Conservation (phyloP, 31 red algal species). For the Porphyra umbilicalis region DNA sequence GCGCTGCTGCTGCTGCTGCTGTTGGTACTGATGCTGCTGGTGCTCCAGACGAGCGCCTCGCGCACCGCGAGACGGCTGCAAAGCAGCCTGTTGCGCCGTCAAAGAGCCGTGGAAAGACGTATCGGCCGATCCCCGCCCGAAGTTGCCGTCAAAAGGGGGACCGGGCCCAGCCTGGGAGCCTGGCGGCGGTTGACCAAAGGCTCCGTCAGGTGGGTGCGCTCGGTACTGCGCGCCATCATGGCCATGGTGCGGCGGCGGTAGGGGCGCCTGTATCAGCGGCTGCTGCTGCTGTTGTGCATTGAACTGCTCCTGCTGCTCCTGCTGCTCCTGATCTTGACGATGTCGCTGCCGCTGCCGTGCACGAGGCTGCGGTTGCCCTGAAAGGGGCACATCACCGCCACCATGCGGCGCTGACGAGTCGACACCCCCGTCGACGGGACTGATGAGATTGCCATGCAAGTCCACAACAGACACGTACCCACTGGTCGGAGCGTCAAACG, state of each 20-base stretch:
- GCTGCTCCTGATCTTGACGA: neutral
- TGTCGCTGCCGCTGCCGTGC: neutral
- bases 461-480: neutral
- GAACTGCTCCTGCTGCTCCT: neutral
- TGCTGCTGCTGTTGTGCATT: neutral
- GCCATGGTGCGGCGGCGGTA: neutral
- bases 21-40: neutral
- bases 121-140: neutral
- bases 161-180: neutral
- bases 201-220: neutral
- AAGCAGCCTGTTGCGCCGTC: neutral
- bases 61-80: neutral
- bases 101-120: neutral
- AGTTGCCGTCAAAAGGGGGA: neutral
- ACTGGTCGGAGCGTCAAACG: neutral
- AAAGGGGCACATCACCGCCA: no score
- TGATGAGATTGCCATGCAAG: neutral
- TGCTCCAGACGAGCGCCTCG: neutral
- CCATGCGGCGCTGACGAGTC: neutral
- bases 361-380: no score
- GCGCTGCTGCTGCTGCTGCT: neutral
- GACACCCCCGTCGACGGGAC: neutral
- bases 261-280: neutral
- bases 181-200: neutral
- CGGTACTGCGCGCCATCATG: neutral